phyloP scores from a whole-genome alignment of 2,329 filamentous ascomycete genomes.

The Podosphaera leucotricha region DNA sequence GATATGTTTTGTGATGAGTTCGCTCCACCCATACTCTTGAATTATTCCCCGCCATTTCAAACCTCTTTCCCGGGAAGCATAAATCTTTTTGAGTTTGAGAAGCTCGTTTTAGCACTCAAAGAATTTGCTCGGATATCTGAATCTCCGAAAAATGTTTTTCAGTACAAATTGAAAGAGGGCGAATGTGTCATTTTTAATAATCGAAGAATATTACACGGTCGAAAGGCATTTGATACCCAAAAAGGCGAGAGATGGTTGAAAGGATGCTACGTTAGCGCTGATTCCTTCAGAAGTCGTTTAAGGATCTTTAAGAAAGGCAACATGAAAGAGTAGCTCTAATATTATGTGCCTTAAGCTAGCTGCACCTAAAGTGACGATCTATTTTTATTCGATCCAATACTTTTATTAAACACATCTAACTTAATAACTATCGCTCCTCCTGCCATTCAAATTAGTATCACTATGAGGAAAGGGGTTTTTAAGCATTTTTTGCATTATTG shows the following conservation, averaged over 20 bases:
- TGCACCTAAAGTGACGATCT: too few relatives aligned
- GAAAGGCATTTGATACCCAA: constrained; percentile 45
- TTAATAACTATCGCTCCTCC: too few relatives aligned
- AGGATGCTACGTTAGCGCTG: constrained; percentile 57
- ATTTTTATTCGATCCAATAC: too few relatives aligned
- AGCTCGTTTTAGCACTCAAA: constrained; percentile 26
- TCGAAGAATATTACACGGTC: constrained; percentile 58
- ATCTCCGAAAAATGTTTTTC: constrained; percentile 31
- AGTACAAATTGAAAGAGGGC: constrained; percentile 53
- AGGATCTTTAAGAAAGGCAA: constrained; percentile 12
- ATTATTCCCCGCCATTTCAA: constrained; percentile 69
- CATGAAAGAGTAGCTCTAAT: too few relatives aligned
- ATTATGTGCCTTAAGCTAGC: too few relatives aligned
- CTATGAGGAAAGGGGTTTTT: too few relatives aligned
- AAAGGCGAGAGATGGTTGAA: constrained; percentile 52
- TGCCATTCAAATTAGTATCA: too few relatives aligned
- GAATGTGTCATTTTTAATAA: constrained; percentile 94
- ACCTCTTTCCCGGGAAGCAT: constrained; percentile 15
- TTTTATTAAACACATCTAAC: too few relatives aligned
- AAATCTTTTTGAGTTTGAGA: constrained; percentile 2
- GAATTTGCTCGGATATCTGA: constrained; percentile 38
- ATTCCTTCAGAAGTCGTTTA: constrained; percentile 29
- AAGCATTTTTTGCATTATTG: too few relatives aligned
- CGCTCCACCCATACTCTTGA: constrained; percentile 16
- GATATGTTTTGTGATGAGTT: not conserved